A percentile compares a stretch with the other conserved stretches of the same genome.
phyloP scores from a whole-genome alignment of 2,329 filamentous ascomycete species.

The Rosellinia necatrix region DNA sequence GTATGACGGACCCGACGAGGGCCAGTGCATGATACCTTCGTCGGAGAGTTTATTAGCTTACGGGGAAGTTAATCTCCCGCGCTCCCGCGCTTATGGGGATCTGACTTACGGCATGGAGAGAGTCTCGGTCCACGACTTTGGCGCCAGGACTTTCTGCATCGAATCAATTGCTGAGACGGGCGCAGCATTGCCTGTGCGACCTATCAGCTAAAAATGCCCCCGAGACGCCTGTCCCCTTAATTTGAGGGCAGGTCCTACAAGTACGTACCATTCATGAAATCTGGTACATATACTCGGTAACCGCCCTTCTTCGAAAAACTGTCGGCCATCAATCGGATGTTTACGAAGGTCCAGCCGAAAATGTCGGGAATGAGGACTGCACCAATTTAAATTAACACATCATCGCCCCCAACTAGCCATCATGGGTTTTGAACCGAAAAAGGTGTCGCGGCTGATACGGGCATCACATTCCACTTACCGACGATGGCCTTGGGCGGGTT shows the following conservation, averaged over 20 bases:
- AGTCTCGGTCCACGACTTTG: constrained; percentile 26
- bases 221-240: background rate
- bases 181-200: constrained; percentile 29
- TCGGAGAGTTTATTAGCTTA: background rate
- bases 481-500: constrained; percentile 51
- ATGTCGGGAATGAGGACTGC: constrained; percentile 58
- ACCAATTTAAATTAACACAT: background rate
- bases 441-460: too few relatives aligned
- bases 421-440: background rate
- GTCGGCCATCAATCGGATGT: constrained; percentile 58
- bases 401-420: background rate
- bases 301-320: constrained; percentile 55
- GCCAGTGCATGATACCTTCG: constrained; percentile 30
- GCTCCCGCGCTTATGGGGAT: too few relatives aligned
- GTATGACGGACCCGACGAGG: constrained; percentile 36
- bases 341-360: constrained; percentile 60
- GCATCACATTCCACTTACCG: constrained; percentile 2
- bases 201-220: background rate
- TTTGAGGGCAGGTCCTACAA: background rate
- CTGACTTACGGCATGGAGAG: constrained; percentile 40
- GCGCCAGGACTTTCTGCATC: constrained; percentile 34
- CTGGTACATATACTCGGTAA: constrained; percentile 58
- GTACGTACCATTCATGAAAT: constrained; percentile 57
- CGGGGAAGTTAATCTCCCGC: background rate
- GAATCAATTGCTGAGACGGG: constrained; percentile 40